These are phyloP conservation scores for Colletotrichum higginsianum DNA, from an alignment of 2,329 filamentous ascomycete species.

Conservation along the genomic window DNA sequence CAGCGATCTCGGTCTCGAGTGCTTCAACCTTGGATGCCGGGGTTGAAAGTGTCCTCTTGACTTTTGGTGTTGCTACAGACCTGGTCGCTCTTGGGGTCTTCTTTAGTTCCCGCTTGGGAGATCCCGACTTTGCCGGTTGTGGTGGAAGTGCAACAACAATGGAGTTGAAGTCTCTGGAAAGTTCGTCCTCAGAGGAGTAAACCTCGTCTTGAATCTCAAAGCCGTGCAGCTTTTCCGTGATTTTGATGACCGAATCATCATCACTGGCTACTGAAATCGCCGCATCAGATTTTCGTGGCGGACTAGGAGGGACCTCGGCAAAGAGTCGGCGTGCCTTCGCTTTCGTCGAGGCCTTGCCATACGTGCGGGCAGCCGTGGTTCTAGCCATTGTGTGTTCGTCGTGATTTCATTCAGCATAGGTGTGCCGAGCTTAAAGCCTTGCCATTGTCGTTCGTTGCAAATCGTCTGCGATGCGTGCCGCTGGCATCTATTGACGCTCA, in stretches of 20 bases:
- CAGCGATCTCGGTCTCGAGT: neutral
- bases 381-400: constrained; percentile 60
- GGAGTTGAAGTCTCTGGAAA: constrained; percentile 24
- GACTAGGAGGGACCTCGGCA: constrained; percentile 66
- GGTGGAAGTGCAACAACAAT: constrained; percentile 23
- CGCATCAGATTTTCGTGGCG: constrained; percentile 53
- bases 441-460: neutral
- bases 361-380: constrained; percentile 60
- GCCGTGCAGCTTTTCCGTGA: constrained; percentile 54
- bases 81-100: constrained; percentile 15
- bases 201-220: constrained; percentile 48
- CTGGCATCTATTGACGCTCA: constrained; percentile 36
- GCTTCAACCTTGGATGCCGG: neutral
- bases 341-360: constrained; percentile 66
- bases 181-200: constrained; percentile 40
- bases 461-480: constrained; percentile 18
- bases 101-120: constrained; percentile 9
- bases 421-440: neutral
- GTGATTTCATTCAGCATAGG: neutral
- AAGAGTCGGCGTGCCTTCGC: constrained; percentile 65
- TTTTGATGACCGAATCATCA: constrained; percentile 47
- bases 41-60: neutral
- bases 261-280: constrained; percentile 19
- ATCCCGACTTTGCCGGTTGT: neutral
- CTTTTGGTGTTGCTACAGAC: neutral